Evolutionary conservation across 805 yeast species (phyloP).

Genomic region (Metschnikowia lunata): DNA sequence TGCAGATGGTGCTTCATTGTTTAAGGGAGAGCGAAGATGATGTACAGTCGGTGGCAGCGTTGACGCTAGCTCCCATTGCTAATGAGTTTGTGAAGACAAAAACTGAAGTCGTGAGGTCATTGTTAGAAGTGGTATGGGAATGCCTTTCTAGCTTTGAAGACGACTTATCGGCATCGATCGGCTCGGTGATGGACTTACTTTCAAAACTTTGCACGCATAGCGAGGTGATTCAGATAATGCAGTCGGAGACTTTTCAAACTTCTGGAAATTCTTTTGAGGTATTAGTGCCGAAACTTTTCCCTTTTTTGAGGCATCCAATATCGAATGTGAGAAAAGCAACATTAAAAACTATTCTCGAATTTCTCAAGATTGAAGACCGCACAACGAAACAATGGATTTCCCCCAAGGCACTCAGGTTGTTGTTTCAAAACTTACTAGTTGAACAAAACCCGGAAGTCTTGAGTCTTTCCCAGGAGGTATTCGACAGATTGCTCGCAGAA

Average conservation of each 20-base stretch:
- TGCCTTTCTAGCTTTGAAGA: constrained; percentile 81
- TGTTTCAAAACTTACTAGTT: constrained; percentile 81
- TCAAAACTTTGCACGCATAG: constrained; percentile 82
- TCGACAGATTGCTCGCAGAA: constrained; percentile 50
- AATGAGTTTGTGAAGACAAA: constrained; percentile 73
- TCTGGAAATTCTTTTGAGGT: constrained; percentile 58
- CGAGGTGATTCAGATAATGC: constrained; percentile 70
- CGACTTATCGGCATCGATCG: constrained; percentile 91
- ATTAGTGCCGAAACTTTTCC: constrained; percentile 86
- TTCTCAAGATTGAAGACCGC: constrained; percentile 55
- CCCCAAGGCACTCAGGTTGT: constrained; percentile 63
- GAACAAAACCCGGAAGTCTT: constrained; percentile 82
- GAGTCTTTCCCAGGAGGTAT: constrained; percentile 58
- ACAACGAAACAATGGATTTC: constrained; percentile 68
- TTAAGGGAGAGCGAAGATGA: constrained; percentile 79
- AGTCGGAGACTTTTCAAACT: constrained; percentile 50
- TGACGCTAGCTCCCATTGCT: constrained; percentile 86
- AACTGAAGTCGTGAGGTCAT: constrained; percentile 43
- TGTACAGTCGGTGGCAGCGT: constrained; percentile 95
- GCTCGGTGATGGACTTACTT: constrained; percentile 90
- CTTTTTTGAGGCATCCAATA: constrained; percentile 91
- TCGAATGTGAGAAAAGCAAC: constrained; percentile 88
- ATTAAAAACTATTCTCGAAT: constrained; percentile 71
- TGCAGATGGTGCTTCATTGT: constrained; percentile 84
- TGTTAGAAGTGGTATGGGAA: constrained; percentile 79